Evolutionary conservation across 2,329 filamentous ascomycete genomes (phyloP).

Genomic region (Pleoardoris graminearum): DNA sequence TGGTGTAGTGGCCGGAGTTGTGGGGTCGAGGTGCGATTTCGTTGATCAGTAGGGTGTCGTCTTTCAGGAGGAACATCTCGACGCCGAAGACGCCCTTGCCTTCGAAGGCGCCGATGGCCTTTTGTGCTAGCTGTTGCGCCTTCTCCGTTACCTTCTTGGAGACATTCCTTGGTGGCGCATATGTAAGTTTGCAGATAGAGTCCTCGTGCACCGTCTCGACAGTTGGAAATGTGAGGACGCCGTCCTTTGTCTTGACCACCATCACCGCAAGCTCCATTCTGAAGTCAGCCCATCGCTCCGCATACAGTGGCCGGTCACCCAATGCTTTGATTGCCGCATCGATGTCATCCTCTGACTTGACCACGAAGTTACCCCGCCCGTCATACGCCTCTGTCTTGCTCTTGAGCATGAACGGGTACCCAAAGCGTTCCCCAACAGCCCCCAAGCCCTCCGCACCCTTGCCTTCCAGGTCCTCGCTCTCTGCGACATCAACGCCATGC

Average conservation of each 20-base stretch:
- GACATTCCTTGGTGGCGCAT: constrained; percentile 77
- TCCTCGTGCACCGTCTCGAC: constrained; percentile 96
- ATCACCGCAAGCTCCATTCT: constrained; percentile 88
- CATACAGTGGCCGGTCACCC: constrained; percentile 71
- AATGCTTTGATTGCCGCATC: constrained; percentile 70
- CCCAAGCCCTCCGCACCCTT: constrained; percentile 64
- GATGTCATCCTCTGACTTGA: constrained; percentile 63
- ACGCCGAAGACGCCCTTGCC: constrained; percentile 95
- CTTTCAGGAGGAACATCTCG: constrained; percentile 85
- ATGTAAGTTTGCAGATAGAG: constrained; percentile 91
- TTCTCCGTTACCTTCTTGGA: constrained; percentile 61
- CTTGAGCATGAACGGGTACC: constrained; percentile 91
- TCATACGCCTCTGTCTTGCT: constrained; percentile 89
- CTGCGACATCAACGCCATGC: constrained; percentile 71
- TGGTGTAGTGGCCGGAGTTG: constrained; percentile 94
- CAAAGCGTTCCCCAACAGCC: constrained; percentile 65
- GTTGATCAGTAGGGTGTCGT: constrained; percentile 75
- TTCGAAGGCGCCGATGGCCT: constrained; percentile 77
- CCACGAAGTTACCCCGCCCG: constrained; percentile 74
- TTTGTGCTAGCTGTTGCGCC: constrained; percentile 76
- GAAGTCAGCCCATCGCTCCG: constrained; percentile 87
- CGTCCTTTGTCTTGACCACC: constrained; percentile 85
- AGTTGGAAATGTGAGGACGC: constrained; percentile 75
- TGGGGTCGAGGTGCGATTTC: constrained; percentile 84
- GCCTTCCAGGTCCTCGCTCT: constrained; percentile 67